Evolutionary conservation across 768 basidiomycete species (phyloP), one percentile per base, ranked within the genome.

Genomic region (Termitomyces heimii): DNA sequence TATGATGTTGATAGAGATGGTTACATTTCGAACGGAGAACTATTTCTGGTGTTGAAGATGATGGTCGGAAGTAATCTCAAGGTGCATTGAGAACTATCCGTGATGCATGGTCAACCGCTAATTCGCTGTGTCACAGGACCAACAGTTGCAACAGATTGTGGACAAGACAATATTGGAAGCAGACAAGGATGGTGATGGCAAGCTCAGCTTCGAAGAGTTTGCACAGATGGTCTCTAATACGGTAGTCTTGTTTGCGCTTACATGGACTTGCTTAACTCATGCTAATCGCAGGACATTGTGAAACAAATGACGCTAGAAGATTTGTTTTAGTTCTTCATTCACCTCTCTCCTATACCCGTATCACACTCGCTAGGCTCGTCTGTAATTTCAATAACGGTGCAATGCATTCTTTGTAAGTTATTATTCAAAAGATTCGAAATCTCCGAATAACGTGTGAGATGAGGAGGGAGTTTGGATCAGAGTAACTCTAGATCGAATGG

Each of bases 141-240:
- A 96, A 69, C 97, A 98, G 76, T 76, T 99, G 58, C 97, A 99
- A 72, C 97, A 98, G 71, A 99, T 99, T 58, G 97, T 99, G 18
- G 97, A 99, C 73, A 99, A 99, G 78, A 98, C 97, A 9, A 99
- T 99, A 70, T 94, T 99, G 94, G 97, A 99, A 74, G 97, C 95
- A 12, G 97, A 99, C 69, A 89, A 92, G 70, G 95, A 99, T 67
- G 94, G 92, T 2, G 97, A 99, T 68, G 97, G 97, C 28, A 98
- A 95, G 72, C 81, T 99, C 59, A 92, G 84, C 73, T 99, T 99
- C 64, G 94, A 97, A 55, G 97, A 98, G 73, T 99, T 99, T 71
- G 85, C 94, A 2, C 81, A 83, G 66, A 98, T 98, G 86, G 97
- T 99, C 28, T 92, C 94, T 29, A 96, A 94, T 71, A 98, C 97